Percentiles rank a stretch among this genome's conserved stretches.
Evolutionary conservation across 2,329 filamentous ascomycete species (phyloP).

Genomic region (Aspergillus sp.): DNA sequence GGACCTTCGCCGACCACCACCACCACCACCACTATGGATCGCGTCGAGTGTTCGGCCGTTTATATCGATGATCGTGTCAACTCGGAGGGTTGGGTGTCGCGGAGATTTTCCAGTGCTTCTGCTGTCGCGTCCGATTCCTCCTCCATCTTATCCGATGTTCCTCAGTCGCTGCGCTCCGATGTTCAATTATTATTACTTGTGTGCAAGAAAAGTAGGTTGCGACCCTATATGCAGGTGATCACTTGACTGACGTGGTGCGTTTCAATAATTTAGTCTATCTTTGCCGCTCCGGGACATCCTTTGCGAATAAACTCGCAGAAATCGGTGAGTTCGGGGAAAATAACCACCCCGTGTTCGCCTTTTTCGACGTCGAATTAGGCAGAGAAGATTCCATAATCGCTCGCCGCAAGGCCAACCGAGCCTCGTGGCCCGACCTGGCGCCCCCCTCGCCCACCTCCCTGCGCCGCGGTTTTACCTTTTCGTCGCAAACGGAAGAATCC

Average conservation of each 20-base stretch:
- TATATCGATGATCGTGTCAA: slow-evolving; percentile 42
- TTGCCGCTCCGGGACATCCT: slow-evolving; percentile 47
- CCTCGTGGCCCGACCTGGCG: slow-evolving; percentile 23
- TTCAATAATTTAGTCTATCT: slow-evolving; percentile 42
- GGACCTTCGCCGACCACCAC: neutral
- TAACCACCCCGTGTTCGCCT: slow-evolving; percentile 49
- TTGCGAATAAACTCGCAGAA: slow-evolving; percentile 47
- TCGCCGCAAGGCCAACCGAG: slow-evolving; percentile 24
- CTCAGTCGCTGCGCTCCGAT: slow-evolving; percentile 42
- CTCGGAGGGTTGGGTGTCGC: slow-evolving; percentile 39
- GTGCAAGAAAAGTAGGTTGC: slow-evolving; percentile 47
- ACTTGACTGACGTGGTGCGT: slow-evolving; percentile 6
- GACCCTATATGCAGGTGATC: slow-evolving; percentile 1
- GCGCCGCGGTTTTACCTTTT: slow-evolving; percentile 37
- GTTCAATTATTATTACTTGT: slow-evolving; percentile 44
- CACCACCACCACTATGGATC: slow-evolving; percentile 29
- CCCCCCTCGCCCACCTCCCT: slow-evolving; percentile 26
- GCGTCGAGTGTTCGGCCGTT: slow-evolving; percentile 37
- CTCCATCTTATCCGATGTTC: slow-evolving; percentile 31
- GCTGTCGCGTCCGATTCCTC: slow-evolving; percentile 20
- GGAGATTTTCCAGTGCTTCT: slow-evolving; percentile 22
- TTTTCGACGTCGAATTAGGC: slow-evolving; percentile 46
- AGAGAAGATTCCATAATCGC: slow-evolving; percentile 31
- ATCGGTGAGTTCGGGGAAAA: slow-evolving; percentile 42
- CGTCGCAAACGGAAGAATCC: slow-evolving; percentile 39